Conservation (phyloP, 495 filamentous ascomycete genomes). For the Neurospora sp. region DNA sequence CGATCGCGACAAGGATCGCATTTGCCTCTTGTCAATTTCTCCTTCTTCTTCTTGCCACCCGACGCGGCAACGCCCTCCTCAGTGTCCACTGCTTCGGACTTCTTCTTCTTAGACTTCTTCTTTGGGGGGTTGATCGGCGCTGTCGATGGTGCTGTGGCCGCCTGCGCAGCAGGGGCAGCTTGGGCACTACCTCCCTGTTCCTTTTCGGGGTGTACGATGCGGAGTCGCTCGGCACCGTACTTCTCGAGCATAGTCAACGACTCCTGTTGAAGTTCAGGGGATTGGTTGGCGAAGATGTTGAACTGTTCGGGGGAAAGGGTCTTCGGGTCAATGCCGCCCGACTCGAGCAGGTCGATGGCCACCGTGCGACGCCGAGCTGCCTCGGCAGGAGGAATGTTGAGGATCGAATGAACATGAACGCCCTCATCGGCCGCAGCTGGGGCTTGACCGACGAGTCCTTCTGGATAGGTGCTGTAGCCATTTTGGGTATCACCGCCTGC, state of each 20-base stretch:
- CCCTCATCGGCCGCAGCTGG: not conserved
- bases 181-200: conserved; percentile 14
- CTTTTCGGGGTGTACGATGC: conserved; percentile 34
- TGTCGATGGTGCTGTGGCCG: not conserved
- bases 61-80: conserved; percentile 8
- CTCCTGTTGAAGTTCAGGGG: conserved; percentile 31
- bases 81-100: conserved; percentile 8
- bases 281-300: conserved; percentile 40
- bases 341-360: conserved; percentile 28
- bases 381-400: conserved; percentile 34
- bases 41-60: conserved; percentile 9
- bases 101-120: conserved; percentile 19
- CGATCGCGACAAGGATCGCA: conserved; percentile 30
- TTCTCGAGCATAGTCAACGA: conserved; percentile 34
- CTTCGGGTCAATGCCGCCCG: conserved; percentile 25
- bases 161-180: conserved; percentile 12
- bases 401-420: conserved; percentile 10
- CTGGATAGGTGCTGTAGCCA: conserved; percentile 6
- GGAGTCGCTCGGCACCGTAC: conserved; percentile 34
- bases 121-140: conserved; percentile 5
- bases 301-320: conserved; percentile 39
- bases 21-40: conserved; percentile 21
- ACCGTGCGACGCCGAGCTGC: conserved; percentile 28
- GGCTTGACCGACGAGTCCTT: conserved; percentile 9
- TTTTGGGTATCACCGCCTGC: not conserved